Evolutionary conservation across 1,284 basidiomycete genomes (phyloP).

Genomic region (Ustilago vetiveriae): DNA sequence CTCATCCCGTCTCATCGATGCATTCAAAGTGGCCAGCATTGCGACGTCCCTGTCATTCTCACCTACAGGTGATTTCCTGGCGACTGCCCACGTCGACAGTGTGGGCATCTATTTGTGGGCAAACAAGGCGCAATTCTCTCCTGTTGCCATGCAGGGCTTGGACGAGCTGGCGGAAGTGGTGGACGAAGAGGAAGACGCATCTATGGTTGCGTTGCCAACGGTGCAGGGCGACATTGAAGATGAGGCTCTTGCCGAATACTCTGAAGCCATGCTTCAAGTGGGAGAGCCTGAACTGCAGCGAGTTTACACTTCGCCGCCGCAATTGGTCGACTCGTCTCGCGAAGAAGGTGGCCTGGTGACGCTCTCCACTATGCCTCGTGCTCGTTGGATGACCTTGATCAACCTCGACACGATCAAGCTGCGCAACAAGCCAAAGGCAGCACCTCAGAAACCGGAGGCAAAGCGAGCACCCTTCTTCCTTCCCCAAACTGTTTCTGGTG

Average conservation of each 20-base stretch:
- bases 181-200: slow-evolving; percentile 19
- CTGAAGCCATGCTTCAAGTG: slow-evolving; percentile 66
- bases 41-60: slow-evolving; percentile 92
- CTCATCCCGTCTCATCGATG: slow-evolving; percentile 88
- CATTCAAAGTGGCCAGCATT: slow-evolving; percentile 86
- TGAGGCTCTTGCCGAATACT: slow-evolving; percentile 79
- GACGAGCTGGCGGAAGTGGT: slow-evolving; percentile 77
- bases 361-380: slow-evolving; percentile 87
- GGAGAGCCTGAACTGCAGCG: slow-evolving; percentile 54
- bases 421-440: slow-evolving; percentile 90
- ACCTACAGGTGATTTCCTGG: slow-evolving; percentile 93
- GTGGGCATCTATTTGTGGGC: slow-evolving; percentile 96
- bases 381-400: slow-evolving; percentile 93
- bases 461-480: slow-evolving; percentile 89
- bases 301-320: slow-evolving; percentile 53
- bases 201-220: slow-evolving; percentile 37
- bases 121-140: slow-evolving; percentile 90
- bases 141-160: slow-evolving; percentile 82
- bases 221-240: slow-evolving; percentile 66
- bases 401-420: slow-evolving; percentile 95
- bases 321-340: slow-evolving; percentile 70
- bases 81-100: slow-evolving; percentile 91
- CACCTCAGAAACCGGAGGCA: slow-evolving; percentile 90
- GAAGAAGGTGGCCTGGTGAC: slow-evolving; percentile 72
- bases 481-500: slow-evolving; percentile 68